Evolutionary conservation across 139 green algal species (phyloP).

Genomic region (Picochlorum sp.): DNA sequence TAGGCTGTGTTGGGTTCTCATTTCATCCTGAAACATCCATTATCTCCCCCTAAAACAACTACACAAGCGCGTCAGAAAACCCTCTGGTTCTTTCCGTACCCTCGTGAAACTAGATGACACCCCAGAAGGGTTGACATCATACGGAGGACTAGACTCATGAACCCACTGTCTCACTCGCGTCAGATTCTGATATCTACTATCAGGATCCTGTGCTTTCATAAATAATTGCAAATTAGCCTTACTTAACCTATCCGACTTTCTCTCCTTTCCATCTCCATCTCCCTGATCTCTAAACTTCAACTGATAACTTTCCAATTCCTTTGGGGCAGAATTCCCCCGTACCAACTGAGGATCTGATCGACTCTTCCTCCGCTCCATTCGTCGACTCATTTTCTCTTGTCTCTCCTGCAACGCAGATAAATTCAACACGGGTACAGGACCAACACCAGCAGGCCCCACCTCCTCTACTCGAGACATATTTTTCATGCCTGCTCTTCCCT

Average conservation of each 20-base stretch:
- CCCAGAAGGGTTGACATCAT: constrained; percentile 19
- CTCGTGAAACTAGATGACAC: neutral
- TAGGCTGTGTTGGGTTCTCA: too few relatives aligned
- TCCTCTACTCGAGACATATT: too few relatives aligned
- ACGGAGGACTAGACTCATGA: constrained; percentile 23
- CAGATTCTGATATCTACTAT: constrained; percentile 1
- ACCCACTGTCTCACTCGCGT: constrained; percentile 30
- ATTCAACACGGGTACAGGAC: too few relatives aligned
- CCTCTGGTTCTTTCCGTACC: neutral
- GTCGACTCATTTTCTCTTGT: neutral
- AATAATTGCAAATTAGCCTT: constrained; percentile 8
- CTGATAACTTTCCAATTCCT: too few relatives aligned
- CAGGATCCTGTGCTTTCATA: constrained; percentile 1
- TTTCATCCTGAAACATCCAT: too few relatives aligned
- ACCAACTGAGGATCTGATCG: too few relatives aligned
- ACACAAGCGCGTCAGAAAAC: neutral
- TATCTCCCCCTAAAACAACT: too few relatives aligned
- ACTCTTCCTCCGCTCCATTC: neutral
- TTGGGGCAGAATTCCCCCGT: too few relatives aligned
- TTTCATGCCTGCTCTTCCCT: too few relatives aligned
- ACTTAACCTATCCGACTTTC: neutral
- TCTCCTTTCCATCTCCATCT: neutral
- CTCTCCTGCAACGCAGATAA: neutral
- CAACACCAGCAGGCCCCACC: too few relatives aligned
- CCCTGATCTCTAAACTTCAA: too few relatives aligned